Evolutionary conservation across 306 rosid genomes (phyloP).

Genomic region (Begonia fuchsioides): DNA sequence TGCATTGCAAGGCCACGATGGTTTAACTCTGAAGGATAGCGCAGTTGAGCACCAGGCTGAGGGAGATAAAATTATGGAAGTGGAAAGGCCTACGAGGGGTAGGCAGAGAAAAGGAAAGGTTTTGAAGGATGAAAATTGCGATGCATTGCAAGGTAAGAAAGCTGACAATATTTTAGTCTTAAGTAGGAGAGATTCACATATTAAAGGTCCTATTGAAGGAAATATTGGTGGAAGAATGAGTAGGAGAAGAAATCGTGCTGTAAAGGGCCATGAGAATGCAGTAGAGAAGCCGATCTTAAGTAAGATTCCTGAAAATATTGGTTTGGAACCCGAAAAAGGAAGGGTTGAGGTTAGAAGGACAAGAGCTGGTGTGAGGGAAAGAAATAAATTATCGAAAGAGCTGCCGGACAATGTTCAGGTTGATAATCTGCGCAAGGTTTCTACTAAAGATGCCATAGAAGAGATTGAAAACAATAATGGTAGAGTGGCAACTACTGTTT

Average conservation of each 20-base stretch:
- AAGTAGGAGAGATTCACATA: conserved; percentile 4
- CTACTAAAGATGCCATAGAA: not conserved
- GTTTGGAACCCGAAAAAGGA: conserved; percentile 11
- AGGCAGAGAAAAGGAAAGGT: conserved; percentile 18
- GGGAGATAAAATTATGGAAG: conserved; percentile 3
- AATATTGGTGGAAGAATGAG: conserved; percentile 3
- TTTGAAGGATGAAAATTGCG: conserved; percentile 6
- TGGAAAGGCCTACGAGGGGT: conserved; percentile 8
- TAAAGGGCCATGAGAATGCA: conserved; percentile 10
- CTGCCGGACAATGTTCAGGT: conserved; percentile 2
- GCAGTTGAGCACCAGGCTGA: not conserved
- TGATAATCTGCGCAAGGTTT: conserved; percentile 6
- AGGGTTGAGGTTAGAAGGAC: conserved; percentile 21
- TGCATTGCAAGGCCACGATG: conserved; percentile 2
- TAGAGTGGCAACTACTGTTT: not conserved
- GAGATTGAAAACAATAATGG: not conserved
- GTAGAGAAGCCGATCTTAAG: conserved; percentile 2
- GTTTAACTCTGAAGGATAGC: no score
- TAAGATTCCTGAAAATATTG: conserved; percentile 14
- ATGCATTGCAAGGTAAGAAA: conserved; percentile 1
- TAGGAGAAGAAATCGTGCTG: conserved; percentile 13
- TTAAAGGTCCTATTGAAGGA: conserved; percentile 1
- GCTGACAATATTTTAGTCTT: not conserved
- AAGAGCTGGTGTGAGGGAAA: conserved; percentile 15
- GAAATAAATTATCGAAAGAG: conserved; percentile 17